These are phyloP conservation scores for Hericium erinaceus DNA, from an alignment of 768 basidiomycete species.

Conservation along the genomic window DNA sequence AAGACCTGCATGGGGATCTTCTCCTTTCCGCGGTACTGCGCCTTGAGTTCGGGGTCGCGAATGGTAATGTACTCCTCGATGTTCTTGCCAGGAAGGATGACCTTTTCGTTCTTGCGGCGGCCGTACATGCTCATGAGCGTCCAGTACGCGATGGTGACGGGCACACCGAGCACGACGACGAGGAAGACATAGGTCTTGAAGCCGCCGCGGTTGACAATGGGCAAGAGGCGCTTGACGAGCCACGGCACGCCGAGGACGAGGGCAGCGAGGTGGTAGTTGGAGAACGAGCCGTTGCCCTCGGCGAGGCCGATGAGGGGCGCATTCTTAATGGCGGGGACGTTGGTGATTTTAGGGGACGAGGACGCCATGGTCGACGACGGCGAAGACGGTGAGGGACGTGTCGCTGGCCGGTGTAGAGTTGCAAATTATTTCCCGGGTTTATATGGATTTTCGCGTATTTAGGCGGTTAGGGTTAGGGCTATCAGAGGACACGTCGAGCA, in stretches of 20 bases:
- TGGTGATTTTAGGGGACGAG: slow-evolving; percentile 47
- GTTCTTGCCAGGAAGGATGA: slow-evolving; percentile 72
- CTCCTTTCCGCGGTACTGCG: slow-evolving; percentile 68
- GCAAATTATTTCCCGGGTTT: neutral
- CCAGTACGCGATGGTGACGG: slow-evolving; percentile 85
- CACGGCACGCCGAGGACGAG: slow-evolving; percentile 77
- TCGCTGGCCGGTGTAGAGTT: neutral
- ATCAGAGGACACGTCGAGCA: neutral
- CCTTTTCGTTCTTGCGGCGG: slow-evolving; percentile 73
- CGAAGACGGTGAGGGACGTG: neutral
- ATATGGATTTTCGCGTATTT: neutral
- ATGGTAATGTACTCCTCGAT: slow-evolving; percentile 89
- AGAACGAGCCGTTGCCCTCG: slow-evolving; percentile 82
- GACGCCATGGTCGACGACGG: slow-evolving; percentile 27
- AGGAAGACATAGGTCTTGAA: slow-evolving; percentile 83
- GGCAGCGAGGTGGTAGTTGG: slow-evolving; percentile 68
- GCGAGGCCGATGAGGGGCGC: slow-evolving; percentile 74
- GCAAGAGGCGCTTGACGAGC: slow-evolving; percentile 72
- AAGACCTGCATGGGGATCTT: slow-evolving; percentile 98
- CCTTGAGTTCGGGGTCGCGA: slow-evolving; percentile 74
- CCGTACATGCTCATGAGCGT: slow-evolving; percentile 77
- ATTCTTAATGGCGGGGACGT: slow-evolving; percentile 72
- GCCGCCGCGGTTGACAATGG: slow-evolving; percentile 75
- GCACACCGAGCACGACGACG: slow-evolving; percentile 61
- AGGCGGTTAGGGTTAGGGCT: neutral